phyloP scores from a whole-genome alignment of 768 basidiomycete genomes.

The Sarcodon aspratus region DNA sequence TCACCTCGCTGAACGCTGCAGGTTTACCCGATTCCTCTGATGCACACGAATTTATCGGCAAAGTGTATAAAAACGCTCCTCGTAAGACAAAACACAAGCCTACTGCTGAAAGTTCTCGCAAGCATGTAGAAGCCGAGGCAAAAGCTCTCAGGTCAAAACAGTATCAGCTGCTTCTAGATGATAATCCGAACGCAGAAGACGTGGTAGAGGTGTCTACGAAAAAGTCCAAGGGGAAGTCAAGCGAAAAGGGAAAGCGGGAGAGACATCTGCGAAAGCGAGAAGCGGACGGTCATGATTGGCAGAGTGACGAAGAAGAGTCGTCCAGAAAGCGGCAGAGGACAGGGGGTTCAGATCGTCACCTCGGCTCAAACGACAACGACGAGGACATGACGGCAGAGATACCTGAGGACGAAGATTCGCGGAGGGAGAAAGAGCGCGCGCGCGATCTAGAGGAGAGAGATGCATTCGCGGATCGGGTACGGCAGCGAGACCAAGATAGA shows the following conservation, averaged over 20 bases:
- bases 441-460: constrained; percentile 84
- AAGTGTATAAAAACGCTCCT: constrained; percentile 70
- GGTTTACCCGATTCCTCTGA: constrained; percentile 78
- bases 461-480: constrained; percentile 84
- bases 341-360: constrained; percentile 26
- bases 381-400: constrained; percentile 15
- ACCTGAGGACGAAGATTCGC: constrained; percentile 58
- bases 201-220: constrained; percentile 20
- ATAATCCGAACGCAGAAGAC: constrained; percentile 39
- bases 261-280: constrained; percentile 72
- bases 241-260: constrained; percentile 44
- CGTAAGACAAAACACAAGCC: constrained; percentile 67
- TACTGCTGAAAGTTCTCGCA: constrained; percentile 33
- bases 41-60: constrained; percentile 67
- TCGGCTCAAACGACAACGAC: constrained; percentile 22
- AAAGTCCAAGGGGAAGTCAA: constrained; percentile 21
- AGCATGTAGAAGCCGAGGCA: constrained; percentile 66
- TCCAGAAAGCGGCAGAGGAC: constrained; percentile 50
- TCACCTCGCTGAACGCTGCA: constrained; percentile 57
- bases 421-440: constrained; percentile 61
- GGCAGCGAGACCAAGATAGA: constrained; percentile 69
- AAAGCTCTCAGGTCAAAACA: constrained; percentile 58
- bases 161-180: constrained; percentile 79
- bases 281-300: constrained; percentile 75
- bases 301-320: constrained; percentile 77